Conservation (phyloP, 106 monocot genomes). For the Dendrobium catenatum region DNA sequence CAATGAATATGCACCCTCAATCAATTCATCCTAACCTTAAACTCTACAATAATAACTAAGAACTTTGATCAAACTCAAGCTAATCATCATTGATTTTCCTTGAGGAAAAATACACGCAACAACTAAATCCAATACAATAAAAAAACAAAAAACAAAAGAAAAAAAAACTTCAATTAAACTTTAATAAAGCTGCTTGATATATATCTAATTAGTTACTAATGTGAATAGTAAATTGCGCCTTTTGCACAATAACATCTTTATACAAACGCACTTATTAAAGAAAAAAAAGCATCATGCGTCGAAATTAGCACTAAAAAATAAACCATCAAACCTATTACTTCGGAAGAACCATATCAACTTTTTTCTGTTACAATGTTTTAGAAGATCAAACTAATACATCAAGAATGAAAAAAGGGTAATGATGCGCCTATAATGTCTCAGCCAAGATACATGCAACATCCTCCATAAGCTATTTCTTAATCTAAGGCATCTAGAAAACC, state of each 20-base stretch:
- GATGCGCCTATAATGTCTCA: not conserved
- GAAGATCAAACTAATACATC: not conserved
- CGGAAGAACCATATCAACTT: not conserved
- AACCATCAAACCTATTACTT: not conserved
- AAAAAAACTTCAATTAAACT: no score
- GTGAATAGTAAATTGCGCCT: not conserved
- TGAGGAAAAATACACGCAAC: not conserved
- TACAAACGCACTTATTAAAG: not conserved
- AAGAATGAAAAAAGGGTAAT: not conserved
- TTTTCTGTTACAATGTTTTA: not conserved
- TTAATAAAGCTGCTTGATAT: not conserved
- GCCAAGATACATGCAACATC: not conserved
- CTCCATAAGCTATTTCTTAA: not conserved
- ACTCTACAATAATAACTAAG: not conserved
- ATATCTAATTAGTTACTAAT: not conserved
- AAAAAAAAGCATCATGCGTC: not conserved
- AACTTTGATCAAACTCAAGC: not conserved
- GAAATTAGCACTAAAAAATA: not conserved
- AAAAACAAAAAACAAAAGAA: not conserved
- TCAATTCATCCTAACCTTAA: not conserved
- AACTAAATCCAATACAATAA: no score
- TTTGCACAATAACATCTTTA: not conserved
- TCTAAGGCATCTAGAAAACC: not conserved
- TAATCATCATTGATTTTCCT: not conserved
- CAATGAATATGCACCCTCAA: not conserved